These are phyloP conservation scores for Agrostemma githago DNA, from an alignment of 148 eudicot genomes.

Conservation along the genomic window DNA sequence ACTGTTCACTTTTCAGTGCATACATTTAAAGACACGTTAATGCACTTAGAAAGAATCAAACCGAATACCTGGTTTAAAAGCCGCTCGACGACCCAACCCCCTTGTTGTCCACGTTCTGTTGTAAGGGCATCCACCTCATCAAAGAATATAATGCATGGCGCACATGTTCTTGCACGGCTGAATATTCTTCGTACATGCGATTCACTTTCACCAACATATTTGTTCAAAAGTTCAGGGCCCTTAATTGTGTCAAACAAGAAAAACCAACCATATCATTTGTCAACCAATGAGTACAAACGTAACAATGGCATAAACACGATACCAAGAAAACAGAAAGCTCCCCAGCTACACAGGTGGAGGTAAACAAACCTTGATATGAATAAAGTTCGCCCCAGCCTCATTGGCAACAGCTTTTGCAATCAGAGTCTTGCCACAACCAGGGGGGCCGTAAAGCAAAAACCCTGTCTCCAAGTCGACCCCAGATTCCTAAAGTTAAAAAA, in stretches of 20 bases:
- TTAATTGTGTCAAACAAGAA: slow-evolving; percentile 25
- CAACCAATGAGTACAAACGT: neutral
- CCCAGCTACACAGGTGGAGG: neutral
- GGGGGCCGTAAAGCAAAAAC: slow-evolving; percentile 88
- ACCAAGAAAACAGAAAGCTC: neutral
- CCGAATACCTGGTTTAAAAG: slow-evolving; percentile 61
- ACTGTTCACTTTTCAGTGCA: slow-evolving; percentile 23
- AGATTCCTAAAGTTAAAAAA: slow-evolving; percentile 32
- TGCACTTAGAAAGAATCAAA: neutral
- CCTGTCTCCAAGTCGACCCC: slow-evolving; percentile 72
- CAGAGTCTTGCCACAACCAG: slow-evolving; percentile 92
- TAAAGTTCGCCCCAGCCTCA: slow-evolving; percentile 89
- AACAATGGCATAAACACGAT: neutral
- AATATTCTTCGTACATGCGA: slow-evolving; percentile 68
- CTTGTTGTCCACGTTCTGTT: slow-evolving; percentile 68
- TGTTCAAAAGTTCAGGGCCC: slow-evolving; percentile 89
- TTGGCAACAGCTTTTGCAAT: slow-evolving; percentile 95
- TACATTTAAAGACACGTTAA: neutral
- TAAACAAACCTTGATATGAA: slow-evolving; percentile 69
- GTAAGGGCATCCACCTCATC: slow-evolving; percentile 96
- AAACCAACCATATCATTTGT: slow-evolving; percentile 1
- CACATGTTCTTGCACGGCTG: slow-evolving; percentile 79
- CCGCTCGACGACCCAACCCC: slow-evolving; percentile 72
- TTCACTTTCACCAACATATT: slow-evolving; percentile 93
- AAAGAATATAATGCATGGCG: slow-evolving; percentile 92